Evolutionary conservation across 768 basidiomycete species (phyloP), one percentile per base, ranked within the genome.

Genomic region (Chalciporus chontae): DNA sequence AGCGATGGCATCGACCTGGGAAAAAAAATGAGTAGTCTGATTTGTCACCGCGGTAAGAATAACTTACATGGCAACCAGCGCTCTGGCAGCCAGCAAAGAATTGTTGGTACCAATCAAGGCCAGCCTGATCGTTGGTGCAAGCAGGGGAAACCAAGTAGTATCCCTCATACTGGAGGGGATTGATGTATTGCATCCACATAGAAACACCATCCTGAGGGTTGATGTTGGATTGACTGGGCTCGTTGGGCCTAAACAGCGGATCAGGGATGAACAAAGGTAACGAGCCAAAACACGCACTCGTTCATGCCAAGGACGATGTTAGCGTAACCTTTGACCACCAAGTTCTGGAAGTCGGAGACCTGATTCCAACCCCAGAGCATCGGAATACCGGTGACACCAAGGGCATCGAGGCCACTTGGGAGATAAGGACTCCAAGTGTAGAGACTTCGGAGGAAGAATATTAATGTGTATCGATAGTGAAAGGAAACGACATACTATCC

Each of bases 281-380:
- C 6, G 6, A 8, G 6, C 5, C 3, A 14, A 4, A 43, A 38
- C 18, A 54, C 82, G 10, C 51, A 91, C 92, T 93, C 93, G 60
- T 95, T 96, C 63, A 77, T 68, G 46, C 82, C 85, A 18, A 87
- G 55, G 36, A 74, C 79, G 46, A 60, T 59, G 19, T 68, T 57
- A 46, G 81, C 77, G 58, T 84, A 81, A 27, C 79, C 81, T n/a
- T 59, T 37, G 39, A 72, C 64, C 19, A 83, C 77, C 31, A 64
- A 49, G 0, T 58, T 57, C 50, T 70, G 54, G 64, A 87, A 86
- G 1, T 73, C 69, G 3, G 5, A 39, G 27, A 73, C 52, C 43
- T 84, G 71, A 14, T 76, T 68, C 0, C 50, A 46, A 50, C 85
- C 83, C 88, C 87, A 92, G 1, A 90, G 65, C 85, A 87, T 86